Percentiles rank a stretch among this genome's conserved stretches.
These are phyloP conservation scores for Wolfiporia cocos DNA, from an alignment of 1,284 basidiomycete genomes.

Conservation along the genomic window DNA sequence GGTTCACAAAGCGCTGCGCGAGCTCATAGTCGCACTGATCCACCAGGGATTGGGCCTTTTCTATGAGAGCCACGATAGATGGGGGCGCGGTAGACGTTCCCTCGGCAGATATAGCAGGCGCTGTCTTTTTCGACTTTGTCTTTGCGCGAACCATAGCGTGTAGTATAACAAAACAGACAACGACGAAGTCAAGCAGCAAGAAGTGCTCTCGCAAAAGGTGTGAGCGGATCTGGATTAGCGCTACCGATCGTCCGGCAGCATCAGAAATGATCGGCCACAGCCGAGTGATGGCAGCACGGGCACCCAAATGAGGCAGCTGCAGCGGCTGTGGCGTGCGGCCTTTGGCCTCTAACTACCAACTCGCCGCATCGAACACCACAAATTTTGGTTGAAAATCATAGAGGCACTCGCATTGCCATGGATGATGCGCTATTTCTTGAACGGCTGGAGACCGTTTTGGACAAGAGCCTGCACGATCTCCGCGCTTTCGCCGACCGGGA, in stretches of 20 bases:
- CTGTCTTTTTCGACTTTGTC: constrained; percentile 46
- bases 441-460: constrained; percentile 53
- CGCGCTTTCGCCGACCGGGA: constrained; percentile 55
- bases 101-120: constrained; percentile 22
- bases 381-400: background rate
- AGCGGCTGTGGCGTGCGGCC: background rate
- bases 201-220: background rate
- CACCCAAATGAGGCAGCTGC: background rate
- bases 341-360: too few relatives aligned
- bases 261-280: too few relatives aligned
- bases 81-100: constrained; percentile 31
- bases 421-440: constrained; percentile 51
- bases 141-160: constrained; percentile 58
- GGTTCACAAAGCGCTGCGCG: constrained; percentile 65
- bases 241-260: too few relatives aligned
- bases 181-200: background rate
- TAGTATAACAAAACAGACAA: background rate
- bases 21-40: constrained; percentile 83
- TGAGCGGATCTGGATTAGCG: background rate
- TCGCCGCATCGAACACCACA: background rate
- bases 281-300: too few relatives aligned
- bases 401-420: constrained; percentile 11
- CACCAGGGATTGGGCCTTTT: constrained; percentile 74
- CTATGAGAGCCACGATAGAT: constrained; percentile 48
- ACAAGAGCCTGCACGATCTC: constrained; percentile 49